Base-by-base conservation (phyloP, 768 basidiomycete genomes). In the Lepiota brunneoincarnata region DNA sequence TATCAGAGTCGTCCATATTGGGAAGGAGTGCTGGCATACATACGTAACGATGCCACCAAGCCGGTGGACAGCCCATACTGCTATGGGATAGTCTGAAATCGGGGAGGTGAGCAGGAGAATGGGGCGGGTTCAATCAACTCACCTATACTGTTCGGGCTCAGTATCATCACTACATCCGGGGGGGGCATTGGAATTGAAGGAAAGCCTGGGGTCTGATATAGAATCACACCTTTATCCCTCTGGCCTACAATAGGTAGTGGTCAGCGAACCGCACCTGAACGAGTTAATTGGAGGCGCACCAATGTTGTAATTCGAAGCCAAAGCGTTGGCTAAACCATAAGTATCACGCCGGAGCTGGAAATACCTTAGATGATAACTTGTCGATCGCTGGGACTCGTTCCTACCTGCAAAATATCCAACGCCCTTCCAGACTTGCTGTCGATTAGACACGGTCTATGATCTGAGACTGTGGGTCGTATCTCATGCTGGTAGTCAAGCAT, bases 121-220 rank as follows among this genome's bases (percentile, higher is more conserved):
- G 17, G n/a, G n/a, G 20, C 10, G 24, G 24, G 6, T 31, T 18
- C 3, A 37, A 34, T 34, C 40, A 64, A 41, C 54, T 41, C 58
- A 82, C 83, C 78, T 39, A 79, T 69, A 58, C 81, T 75, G 58
- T 84, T 84, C 1, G 76, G 78, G 56, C 81, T 79, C 55, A 73
- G 72, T 18, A 84, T 62, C 59, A 82, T 69, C 40, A 81, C 83
- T 83, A 41, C 21, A 44, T 7, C 14, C 1, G 4, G 42, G 37
- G 35, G 15, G 31, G 37, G 7, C 6, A 17, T 26, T 31, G 23
- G 24, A 28, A 57, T n/a, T 28, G 44, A 49, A 18, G 35, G 45
- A 7, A 7, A 5, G 31, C 24, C 23, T 35, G 17, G 21, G 28
- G 20, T 17, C 46, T 48, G 31, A 34, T 20, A 14, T 7, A 20